A percentile compares a stretch with the other conserved stretches of the same genome.
These are phyloP conservation scores for Vaccinium darrowii DNA, from an alignment of 148 eudicot genomes.

Conservation along the genomic window DNA sequence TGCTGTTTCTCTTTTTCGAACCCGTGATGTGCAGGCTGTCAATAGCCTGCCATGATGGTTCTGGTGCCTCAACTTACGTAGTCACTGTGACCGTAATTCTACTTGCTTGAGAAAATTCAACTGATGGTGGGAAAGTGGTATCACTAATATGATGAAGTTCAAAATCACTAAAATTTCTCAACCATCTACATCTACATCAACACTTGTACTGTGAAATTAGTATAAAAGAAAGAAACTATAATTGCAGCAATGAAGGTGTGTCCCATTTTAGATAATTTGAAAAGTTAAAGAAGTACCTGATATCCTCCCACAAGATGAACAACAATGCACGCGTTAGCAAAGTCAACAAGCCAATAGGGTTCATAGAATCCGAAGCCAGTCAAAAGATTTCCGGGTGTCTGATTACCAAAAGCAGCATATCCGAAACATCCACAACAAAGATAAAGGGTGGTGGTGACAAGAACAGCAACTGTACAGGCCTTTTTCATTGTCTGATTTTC, in stretches of 20 bases:
- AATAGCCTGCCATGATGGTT: no score
- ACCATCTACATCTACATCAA: no score
- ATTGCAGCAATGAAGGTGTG: neutral
- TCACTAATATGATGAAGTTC: no score
- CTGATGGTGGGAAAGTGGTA: no score
- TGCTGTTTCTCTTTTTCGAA: no score
- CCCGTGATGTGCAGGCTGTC: no score
- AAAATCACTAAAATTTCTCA: no score
- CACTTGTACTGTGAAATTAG: no score
- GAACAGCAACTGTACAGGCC: slow-evolving; percentile 13
- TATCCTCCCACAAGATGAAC: slow-evolving; percentile 23
- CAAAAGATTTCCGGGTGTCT: slow-evolving; percentile 21
- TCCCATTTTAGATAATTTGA: neutral
- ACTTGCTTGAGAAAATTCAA: no score
- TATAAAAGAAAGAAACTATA: no score
- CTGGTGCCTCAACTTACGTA: no score
- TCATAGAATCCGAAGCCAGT: slow-evolving; percentile 22
- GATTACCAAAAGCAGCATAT: slow-evolving; percentile 19
- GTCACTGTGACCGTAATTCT: no score
- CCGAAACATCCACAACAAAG: slow-evolving; percentile 18
- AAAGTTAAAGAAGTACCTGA: slow-evolving; percentile 6
- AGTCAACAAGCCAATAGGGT: slow-evolving; percentile 20
- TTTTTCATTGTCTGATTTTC: slow-evolving; percentile 19
- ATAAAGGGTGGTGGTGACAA: slow-evolving; percentile 13
- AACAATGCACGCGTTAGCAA: slow-evolving; percentile 18